These are phyloP conservation scores for Aspergillus versicolor DNA, from an alignment of 2,329 filamentous ascomycete species.

Conservation along the genomic window DNA sequence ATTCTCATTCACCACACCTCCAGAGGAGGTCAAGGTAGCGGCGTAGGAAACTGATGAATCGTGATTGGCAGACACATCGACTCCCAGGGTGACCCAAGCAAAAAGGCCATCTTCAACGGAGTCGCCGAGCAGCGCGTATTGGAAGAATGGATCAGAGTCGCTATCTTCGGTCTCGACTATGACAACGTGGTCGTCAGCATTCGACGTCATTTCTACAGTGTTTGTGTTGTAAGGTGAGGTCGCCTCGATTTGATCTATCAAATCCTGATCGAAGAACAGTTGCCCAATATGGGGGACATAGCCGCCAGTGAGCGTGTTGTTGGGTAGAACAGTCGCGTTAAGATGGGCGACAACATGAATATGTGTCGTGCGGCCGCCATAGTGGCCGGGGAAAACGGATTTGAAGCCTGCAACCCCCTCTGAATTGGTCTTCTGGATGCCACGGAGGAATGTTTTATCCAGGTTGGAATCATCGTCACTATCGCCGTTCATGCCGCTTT, in stretches of 20 bases:
- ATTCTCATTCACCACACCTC: background rate
- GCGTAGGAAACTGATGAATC: background rate
- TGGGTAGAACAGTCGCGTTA: slow-evolving; percentile 33
- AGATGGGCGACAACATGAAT: slow-evolving; percentile 46
- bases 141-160: slow-evolving; percentile 55
- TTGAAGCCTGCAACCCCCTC: slow-evolving; percentile 49
- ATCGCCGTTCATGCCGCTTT: slow-evolving; percentile 6
- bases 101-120: slow-evolving; percentile 42
- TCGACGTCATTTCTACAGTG: slow-evolving; percentile 34
- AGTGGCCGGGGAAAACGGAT: slow-evolving; percentile 44
- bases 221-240: slow-evolving; percentile 30
- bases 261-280: slow-evolving; percentile 56
- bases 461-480: slow-evolving; percentile 21
- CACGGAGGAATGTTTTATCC: slow-evolving; percentile 43
- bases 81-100: slow-evolving; percentile 3
- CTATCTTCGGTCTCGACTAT: slow-evolving; percentile 45
- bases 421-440: slow-evolving; percentile 42
- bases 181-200: slow-evolving; percentile 45
- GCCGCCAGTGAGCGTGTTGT: slow-evolving; percentile 40
- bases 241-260: slow-evolving; percentile 51
- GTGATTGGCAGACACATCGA: background rate
- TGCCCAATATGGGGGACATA: slow-evolving; percentile 60
- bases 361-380: slow-evolving; percentile 42
- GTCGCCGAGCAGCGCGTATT: slow-evolving; percentile 56
- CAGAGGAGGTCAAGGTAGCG: background rate